Base-by-base conservation (phyloP, 139 green algal genomes). In the Chlamydomonas asymmetrica region DNA sequence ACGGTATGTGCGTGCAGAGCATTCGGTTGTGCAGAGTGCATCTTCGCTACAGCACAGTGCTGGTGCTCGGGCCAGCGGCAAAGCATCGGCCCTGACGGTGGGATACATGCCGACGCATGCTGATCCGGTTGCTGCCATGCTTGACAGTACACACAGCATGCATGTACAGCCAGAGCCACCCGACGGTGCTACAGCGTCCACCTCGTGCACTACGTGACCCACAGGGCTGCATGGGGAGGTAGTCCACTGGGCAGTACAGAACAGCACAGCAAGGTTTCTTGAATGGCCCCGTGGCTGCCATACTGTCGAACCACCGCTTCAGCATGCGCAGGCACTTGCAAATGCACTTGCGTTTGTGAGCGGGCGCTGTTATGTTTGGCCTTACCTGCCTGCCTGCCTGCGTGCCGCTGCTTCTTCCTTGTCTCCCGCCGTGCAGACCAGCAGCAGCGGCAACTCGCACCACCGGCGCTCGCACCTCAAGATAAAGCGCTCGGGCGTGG, bases 401-500 rank as follows among this genome's bases (percentile, higher is more conserved):
- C 23, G 56, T 63, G n/a, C 13, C 7, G 5, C 56, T 39, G 37
- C 13, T 18, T 34, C 52, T 34, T 34, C 7, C 52, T 13, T 2
- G 1, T 2, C 52, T 2, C 31, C 35, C 67, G 64, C 49, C 52
- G 29, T 25, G 25, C 37, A 7, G 22, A 35, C n/a, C 48, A 27
- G n/a, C 40, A 60, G 40, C 7, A 31, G 40, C 70, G 45, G 54
- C 54, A 63, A 9, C 22, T 35, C 25, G 16, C 40, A 35, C 25
- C 67, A 74, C 50, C 67, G 39, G 59, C 59, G 71, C 41, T 31
- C 43, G 25, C 59, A 57, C 1, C 32, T 77, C 59, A 77, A 77
- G 59, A 59, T 59, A 34, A 57, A 59, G 16, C 57, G 71, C 13
- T 77, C 71, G n/a, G 71, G 71, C 5, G 54, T 77, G 25, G 68